phyloP scores from a whole-genome alignment of 306 rosid genomes.

The Morella rubra region DNA sequence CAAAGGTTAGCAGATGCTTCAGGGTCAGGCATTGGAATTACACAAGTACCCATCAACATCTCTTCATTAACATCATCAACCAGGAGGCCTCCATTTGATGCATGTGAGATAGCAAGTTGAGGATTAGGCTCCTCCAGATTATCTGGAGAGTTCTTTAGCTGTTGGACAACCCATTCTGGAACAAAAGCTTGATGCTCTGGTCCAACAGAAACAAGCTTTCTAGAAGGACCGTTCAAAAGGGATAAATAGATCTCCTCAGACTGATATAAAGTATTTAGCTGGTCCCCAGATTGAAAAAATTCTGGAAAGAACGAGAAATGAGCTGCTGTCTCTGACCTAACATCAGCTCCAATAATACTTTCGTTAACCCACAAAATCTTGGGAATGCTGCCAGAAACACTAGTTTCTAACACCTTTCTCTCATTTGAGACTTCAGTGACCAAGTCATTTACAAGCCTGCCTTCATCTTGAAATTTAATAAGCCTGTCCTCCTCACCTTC shows the following conservation, averaged over 20 bases:
- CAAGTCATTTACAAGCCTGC: slow-evolving; percentile 16
- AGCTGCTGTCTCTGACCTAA: slow-evolving; percentile 31
- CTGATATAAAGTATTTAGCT: slow-evolving; percentile 20
- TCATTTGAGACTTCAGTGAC: slow-evolving; percentile 16
- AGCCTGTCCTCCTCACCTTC: slow-evolving; percentile 24
- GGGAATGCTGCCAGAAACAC: slow-evolving; percentile 27
- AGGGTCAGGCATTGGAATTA: slow-evolving; percentile 31
- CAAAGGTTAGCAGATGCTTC: slow-evolving; percentile 20
- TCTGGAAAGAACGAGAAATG: slow-evolving; percentile 41
- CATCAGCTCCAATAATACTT: slow-evolving; percentile 18
- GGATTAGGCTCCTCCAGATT: neutral
- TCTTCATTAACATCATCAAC: slow-evolving; percentile 10
- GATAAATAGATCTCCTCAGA: slow-evolving; percentile 27
- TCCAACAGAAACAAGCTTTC: slow-evolving; percentile 36
- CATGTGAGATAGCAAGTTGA: neutral
- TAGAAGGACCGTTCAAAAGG: slow-evolving; percentile 27
- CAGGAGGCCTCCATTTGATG: neutral
- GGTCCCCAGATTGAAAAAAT: slow-evolving; percentile 28
- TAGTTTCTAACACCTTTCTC: slow-evolving; percentile 11
- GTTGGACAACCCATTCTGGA: slow-evolving; percentile 33
- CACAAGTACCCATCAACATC: slow-evolving; percentile 31
- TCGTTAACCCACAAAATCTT: slow-evolving; percentile 28
- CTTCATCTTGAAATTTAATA: slow-evolving; percentile 25
- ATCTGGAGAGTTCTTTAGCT: slow-evolving; percentile 21
- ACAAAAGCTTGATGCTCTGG: slow-evolving; percentile 38